Evolutionary conservation across 1,284 basidiomycete genomes (phyloP).

Genomic region (Trametes sp.): DNA sequence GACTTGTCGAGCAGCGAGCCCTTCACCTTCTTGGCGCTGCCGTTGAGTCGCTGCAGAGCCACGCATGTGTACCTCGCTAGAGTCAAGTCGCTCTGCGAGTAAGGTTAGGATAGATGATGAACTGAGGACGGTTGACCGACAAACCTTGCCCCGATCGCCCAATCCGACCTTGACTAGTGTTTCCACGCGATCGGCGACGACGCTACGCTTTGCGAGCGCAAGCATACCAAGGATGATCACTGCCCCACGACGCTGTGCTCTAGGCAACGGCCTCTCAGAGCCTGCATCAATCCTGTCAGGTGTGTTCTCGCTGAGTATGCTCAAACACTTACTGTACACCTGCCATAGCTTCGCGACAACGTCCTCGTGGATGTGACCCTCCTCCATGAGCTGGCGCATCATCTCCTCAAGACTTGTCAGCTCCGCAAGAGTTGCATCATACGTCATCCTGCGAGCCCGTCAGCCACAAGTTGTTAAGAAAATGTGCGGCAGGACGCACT

Average conservation of each 20-base stretch:
- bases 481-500: conserved; percentile 60
- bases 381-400: conserved; percentile 94
- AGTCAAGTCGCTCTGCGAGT: conserved; percentile 78
- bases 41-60: conserved; percentile 90
- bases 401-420: conserved; percentile 96
- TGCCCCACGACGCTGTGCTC: conserved; percentile 87
- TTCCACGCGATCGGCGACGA: conserved; percentile 91
- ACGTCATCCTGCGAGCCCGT: conserved; percentile 71
- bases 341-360: conserved; percentile 95
- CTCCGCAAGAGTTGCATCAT: conserved; percentile 92
- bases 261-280: conserved; percentile 76
- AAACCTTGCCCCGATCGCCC: conserved; percentile 83
- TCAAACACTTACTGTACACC: conserved; percentile 79
- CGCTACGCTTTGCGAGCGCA: conserved; percentile 83
- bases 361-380: conserved; percentile 81
- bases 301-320: too few species aligned
- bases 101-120: neutral
- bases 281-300: conserved; percentile 44
- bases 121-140: neutral
- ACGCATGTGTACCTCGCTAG: conserved; percentile 95
- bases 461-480: neutral
- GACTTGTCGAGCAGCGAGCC: conserved; percentile 91
- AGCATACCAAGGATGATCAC: conserved; percentile 98
- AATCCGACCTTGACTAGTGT: conserved; percentile 89
- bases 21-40: conserved; percentile 97